phyloP scores from a whole-genome alignment of 345 rosid genomes.

The Eucalyptus sp. region DNA sequence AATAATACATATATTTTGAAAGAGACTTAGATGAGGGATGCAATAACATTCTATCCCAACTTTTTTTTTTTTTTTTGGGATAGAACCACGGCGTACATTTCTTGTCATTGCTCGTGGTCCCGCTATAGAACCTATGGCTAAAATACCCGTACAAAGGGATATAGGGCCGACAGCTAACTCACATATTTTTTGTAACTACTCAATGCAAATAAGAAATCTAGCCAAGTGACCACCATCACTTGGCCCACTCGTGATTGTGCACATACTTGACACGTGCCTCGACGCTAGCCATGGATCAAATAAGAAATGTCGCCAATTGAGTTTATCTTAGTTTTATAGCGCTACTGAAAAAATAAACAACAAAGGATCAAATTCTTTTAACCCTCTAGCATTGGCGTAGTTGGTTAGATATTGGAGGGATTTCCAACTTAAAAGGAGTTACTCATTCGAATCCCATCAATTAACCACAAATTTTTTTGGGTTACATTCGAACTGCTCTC shows the following conservation, averaged over 20 bases:
- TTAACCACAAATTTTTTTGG: fast-evolving
- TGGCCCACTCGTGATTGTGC: too few relatives aligned
- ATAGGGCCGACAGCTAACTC: neutral
- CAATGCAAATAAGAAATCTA: neutral
- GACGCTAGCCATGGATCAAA: neutral
- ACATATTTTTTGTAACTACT: neutral
- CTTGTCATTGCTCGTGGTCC: neutral
- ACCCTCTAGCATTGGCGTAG: neutral
- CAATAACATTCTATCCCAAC: neutral
- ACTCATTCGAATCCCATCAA: too few relatives aligned
- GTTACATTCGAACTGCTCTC: fast-evolving
- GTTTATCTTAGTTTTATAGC: neutral
- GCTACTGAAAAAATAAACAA: neutral
- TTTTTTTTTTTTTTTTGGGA: too few relatives aligned
- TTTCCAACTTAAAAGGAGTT: too few relatives aligned
- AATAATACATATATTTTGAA: too few relatives aligned
- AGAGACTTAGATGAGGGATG: neutral
- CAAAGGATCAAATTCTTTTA: neutral
- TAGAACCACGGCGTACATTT: fast-evolving
- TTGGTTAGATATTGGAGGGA: neutral
- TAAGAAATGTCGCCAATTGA: neutral
- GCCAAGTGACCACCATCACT: too few relatives aligned
- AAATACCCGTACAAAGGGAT: fast-evolving
- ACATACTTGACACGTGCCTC: neutral
- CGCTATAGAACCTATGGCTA: neutral